Percentiles rank a stretch among this genome's conserved stretches.
phyloP scores from a whole-genome alignment of 2,329 filamentous ascomycete genomes.

The Aspergillus alliaceus region DNA sequence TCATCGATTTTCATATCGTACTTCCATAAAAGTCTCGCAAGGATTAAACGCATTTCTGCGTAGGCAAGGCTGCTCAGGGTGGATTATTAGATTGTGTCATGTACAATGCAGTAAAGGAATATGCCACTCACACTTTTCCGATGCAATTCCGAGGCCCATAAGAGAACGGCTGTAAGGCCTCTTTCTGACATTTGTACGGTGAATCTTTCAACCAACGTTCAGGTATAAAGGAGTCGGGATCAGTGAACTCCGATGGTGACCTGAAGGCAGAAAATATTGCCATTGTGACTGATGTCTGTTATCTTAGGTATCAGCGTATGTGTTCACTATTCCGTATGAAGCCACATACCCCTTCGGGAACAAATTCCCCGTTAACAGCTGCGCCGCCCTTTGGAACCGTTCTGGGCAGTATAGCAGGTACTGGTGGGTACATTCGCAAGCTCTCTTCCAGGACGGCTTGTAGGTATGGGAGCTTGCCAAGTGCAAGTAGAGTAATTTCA shows the following conservation, averaged over 20 bases:
- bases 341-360: constrained; percentile 35
- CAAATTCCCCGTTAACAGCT: constrained; percentile 33
- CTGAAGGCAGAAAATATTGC: too few species aligned
- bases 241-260: constrained; percentile 10
- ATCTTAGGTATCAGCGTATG: too few species aligned
- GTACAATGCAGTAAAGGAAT: too few species aligned
- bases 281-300: too few species aligned
- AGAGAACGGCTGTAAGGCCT: neutral
- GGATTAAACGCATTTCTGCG: too few species aligned
- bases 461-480: constrained; percentile 36
- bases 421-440: constrained; percentile 45
- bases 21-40: too few species aligned
- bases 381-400: constrained; percentile 36
- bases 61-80: too few species aligned
- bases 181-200: neutral
- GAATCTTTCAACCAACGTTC: neutral
- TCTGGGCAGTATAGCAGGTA: constrained; percentile 34
- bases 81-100: too few species aligned
- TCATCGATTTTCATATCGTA: too few species aligned
- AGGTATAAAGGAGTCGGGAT: constrained; percentile 8
- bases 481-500: constrained; percentile 35
- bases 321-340: too few species aligned
- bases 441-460: constrained; percentile 43
- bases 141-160: neutral
- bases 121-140: too few species aligned